Evolutionary conservation across 345 rosid genomes (phyloP).

Genomic region (Salix dunnii): DNA sequence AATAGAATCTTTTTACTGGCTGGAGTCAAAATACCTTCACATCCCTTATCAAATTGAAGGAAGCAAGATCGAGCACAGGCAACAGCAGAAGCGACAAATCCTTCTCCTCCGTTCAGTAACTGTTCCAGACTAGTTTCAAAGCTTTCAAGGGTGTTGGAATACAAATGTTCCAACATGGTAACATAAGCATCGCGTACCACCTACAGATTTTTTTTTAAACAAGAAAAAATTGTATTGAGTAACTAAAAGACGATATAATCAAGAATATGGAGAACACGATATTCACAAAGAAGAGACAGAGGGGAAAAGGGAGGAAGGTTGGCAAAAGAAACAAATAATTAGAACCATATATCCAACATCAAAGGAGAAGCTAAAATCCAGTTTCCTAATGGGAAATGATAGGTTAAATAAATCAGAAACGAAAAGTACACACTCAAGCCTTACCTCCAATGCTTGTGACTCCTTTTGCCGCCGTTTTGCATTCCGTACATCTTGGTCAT

Average conservation of each 20-base stretch:
- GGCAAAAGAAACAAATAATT: not conserved
- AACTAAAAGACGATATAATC: no score
- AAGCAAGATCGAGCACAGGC: slow-evolving; percentile 42
- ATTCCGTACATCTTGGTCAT: slow-evolving; percentile 66
- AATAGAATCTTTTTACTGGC: not conserved
- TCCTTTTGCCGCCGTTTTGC: slow-evolving; percentile 52
- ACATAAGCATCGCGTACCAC: slow-evolving; percentile 48
- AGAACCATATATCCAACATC: no score
- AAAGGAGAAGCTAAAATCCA: no score
- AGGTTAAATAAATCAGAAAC: not conserved
- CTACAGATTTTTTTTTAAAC: no score
- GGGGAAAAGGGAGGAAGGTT: no score
- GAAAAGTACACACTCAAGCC: slow-evolving; percentile 4
- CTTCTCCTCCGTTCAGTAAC: slow-evolving; percentile 50
- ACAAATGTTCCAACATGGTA: slow-evolving; percentile 58
- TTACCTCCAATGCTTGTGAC: slow-evolving; percentile 65
- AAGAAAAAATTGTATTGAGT: no score
- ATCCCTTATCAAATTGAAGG: slow-evolving; percentile 60
- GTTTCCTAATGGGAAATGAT: not conserved
- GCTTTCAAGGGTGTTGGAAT: slow-evolving; percentile 44
- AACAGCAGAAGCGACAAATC: slow-evolving; percentile 62
- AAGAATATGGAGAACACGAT: no score
- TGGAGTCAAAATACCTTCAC: slow-evolving; percentile 41
- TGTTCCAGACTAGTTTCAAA: slow-evolving; percentile 49
- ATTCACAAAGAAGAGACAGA: not conserved